Conservation (phyloP, 495 filamentous ascomycete genomes). For the Aspergillus indologenus region DNA sequence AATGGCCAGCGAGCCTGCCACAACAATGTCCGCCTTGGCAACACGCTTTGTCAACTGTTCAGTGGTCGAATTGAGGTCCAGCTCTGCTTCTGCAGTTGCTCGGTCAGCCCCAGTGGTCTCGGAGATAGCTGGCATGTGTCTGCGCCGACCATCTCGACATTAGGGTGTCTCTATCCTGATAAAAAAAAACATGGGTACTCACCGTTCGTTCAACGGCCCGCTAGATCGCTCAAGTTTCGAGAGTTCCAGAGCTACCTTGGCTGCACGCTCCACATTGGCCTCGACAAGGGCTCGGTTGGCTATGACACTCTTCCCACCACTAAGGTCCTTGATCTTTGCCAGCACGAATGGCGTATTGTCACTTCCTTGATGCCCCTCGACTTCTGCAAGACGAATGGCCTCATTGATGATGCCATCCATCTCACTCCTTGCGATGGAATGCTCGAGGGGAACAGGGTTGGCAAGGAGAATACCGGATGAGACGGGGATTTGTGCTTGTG, state of each 20-base stretch:
- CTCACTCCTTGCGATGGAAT: slow-evolving; percentile 64
- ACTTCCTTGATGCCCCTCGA: slow-evolving; percentile 66
- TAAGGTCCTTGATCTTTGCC: slow-evolving; percentile 74
- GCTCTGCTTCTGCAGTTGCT: slow-evolving; percentile 22
- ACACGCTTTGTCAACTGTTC: slow-evolving; percentile 11
- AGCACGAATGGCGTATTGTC: slow-evolving; percentile 90
- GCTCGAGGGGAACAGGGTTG: slow-evolving; percentile 75
- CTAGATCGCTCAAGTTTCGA: slow-evolving; percentile 54
- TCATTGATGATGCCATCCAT: slow-evolving; percentile 72
- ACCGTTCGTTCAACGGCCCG: slow-evolving; percentile 34
- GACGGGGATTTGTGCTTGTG: slow-evolving; percentile 61
- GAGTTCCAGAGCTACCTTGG: slow-evolving; percentile 75
- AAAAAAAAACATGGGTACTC: slow-evolving; percentile 25
- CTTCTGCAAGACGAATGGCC: slow-evolving; percentile 69
- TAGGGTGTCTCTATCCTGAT: slow-evolving; percentile 24
- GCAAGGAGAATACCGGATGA: slow-evolving; percentile 78
- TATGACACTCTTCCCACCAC: slow-evolving; percentile 62
- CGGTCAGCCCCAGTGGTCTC: slow-evolving; percentile 27
- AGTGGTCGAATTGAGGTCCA: slow-evolving; percentile 9
- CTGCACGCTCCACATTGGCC: slow-evolving; percentile 75
- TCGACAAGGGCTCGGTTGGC: slow-evolving; percentile 78
- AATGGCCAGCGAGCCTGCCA: slow-evolving; percentile 85
- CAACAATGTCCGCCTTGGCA: slow-evolving; percentile 61
- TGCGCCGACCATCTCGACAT: slow-evolving; percentile 35
- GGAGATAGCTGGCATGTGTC: slow-evolving; percentile 42